phyloP scores from a whole-genome alignment of 129 eudicot species.

The Flaveria linearis region DNA sequence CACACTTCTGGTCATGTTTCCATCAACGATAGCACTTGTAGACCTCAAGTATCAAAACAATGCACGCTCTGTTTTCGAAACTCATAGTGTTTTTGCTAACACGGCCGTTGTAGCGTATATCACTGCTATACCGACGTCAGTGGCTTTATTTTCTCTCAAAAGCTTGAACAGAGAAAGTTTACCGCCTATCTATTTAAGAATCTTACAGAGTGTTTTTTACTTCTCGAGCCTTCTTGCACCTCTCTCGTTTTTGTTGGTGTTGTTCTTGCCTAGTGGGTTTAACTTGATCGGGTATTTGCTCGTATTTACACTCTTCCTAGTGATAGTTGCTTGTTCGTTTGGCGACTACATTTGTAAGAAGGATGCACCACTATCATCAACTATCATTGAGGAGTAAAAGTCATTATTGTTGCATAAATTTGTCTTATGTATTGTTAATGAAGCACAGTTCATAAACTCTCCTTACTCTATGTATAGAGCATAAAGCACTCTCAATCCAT shows the following conservation, averaged over 20 bases:
- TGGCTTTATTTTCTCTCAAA: neutral
- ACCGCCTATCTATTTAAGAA: neutral
- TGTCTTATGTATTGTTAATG: neutral
- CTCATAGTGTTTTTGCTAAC: neutral
- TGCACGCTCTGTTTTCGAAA: conserved; percentile 2
- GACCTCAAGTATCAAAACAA: conserved; percentile 22
- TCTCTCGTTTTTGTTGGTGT: conserved; percentile 26
- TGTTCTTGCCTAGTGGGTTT: conserved; percentile 8
- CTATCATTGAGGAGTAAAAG: neutral
- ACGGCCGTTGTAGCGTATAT: neutral
- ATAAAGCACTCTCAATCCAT: neutral
- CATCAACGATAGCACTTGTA: neutral
- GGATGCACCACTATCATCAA: neutral
- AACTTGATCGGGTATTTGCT: neutral
- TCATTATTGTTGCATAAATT: neutral
- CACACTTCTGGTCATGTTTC: conserved; percentile 22
- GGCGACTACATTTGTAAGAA: neutral
- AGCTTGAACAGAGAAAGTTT: neutral
- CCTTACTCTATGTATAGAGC: neutral
- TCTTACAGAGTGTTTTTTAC: conserved; percentile 8
- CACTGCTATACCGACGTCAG: neutral
- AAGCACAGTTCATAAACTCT: neutral
- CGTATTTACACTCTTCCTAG: conserved; percentile 9
- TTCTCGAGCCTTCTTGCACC: conserved; percentile 12
- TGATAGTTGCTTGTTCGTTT: conserved; percentile 2